Evolutionary conservation across 345 rosid species (phyloP).

Genomic region (Euphorbia lathyris): DNA sequence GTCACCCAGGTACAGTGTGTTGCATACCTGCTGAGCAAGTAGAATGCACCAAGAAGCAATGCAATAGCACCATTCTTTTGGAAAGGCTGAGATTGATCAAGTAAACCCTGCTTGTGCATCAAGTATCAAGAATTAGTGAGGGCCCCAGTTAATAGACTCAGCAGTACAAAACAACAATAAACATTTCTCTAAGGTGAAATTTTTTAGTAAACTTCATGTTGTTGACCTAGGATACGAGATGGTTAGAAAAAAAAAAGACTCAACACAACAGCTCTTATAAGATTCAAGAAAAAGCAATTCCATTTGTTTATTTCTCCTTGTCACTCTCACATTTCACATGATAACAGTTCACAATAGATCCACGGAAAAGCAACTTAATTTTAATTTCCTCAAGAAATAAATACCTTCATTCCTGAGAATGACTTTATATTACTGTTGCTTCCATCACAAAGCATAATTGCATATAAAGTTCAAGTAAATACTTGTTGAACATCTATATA

Average conservation of each 20-base stretch:
- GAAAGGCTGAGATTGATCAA: slow-evolving; percentile 96
- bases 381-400: background rate
- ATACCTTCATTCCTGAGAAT: background rate
- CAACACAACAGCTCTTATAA: background rate
- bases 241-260: no score
- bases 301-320: background rate
- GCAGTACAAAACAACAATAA: background rate
- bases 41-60: slow-evolving; percentile 83
- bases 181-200: background rate
- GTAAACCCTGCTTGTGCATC: slow-evolving; percentile 49
- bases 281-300: background rate
- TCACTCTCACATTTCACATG: background rate
- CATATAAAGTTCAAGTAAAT: background rate
- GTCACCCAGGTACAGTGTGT: slow-evolving; percentile 99
- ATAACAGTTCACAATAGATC: background rate
- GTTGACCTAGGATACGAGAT: no score
- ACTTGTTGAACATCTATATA: background rate
- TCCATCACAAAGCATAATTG: background rate
- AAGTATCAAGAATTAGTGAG: slow-evolving; percentile 19
- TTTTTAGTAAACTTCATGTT: background rate
- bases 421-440: background rate
- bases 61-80: slow-evolving; percentile 82
- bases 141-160: background rate
- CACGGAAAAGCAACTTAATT: background rate
- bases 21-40: slow-evolving; percentile 82